Evolutionary conservation across 1,284 basidiomycete species (phyloP).

Genomic region (Cryptococcus hybrid): DNA sequence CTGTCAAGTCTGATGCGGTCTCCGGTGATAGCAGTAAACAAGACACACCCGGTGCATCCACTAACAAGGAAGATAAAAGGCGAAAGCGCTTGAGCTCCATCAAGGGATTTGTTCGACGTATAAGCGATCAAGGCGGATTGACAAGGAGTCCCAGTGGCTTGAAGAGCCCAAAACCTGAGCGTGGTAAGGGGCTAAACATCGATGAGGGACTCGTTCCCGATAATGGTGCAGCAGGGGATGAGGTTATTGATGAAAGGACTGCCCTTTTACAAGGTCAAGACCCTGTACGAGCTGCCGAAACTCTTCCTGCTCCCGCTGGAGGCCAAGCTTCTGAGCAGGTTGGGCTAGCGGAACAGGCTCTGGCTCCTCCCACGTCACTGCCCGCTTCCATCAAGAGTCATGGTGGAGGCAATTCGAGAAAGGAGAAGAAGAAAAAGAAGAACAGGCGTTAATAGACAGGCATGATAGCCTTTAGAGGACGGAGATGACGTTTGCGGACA

Average conservation of each 20-base stretch:
- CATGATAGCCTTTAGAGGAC: no score
- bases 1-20: slow-evolving; percentile 8
- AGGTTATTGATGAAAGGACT: not conserved
- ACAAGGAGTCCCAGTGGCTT: slow-evolving; percentile 13
- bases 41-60: not conserved
- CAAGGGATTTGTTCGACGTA: slow-evolving; percentile 43
- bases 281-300: not conserved
- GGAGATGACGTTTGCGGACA: no score
- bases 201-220: not conserved
- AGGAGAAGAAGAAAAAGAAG: slow-evolving; percentile 20
- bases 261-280: not conserved
- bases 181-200: not conserved
- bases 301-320: not conserved
- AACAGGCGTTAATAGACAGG: slow-evolving; percentile 2
- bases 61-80: slow-evolving; percentile 19
- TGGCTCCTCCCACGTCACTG: not conserved
- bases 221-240: not conserved
- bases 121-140: slow-evolving; percentile 36
- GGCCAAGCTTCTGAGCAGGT: not conserved
- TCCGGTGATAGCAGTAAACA: not conserved
- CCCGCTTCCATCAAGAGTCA: slow-evolving; percentile 4
- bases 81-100: slow-evolving; percentile 40
- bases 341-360: not conserved
- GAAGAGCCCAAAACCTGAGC: slow-evolving; percentile 9
- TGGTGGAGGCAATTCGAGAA: not conserved